Conservation (phyloP, 129 eudicot genomes). For the Apium graveolens region DNA sequence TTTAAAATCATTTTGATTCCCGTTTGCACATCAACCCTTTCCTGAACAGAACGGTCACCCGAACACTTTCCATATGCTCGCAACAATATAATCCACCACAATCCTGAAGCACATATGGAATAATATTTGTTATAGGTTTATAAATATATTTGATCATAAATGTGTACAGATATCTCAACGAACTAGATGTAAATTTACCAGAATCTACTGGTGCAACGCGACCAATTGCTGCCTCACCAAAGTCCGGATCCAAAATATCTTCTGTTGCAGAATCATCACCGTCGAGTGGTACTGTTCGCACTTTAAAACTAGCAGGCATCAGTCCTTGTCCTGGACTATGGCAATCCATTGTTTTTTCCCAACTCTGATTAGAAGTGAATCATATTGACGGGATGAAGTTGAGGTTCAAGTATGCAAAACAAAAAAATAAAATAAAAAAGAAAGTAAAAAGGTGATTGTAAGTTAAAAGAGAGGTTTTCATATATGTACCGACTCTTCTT, state of each 20-base stretch:
- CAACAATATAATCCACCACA: constrained; percentile 96
- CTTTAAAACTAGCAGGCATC: constrained; percentile 98
- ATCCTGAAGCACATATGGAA: constrained; percentile 37
- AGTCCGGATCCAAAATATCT: constrained; percentile 92
- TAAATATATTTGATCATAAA: not conserved
- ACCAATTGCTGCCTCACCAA: constrained; percentile 99
- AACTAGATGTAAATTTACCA: constrained; percentile 31
- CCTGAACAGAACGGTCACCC: constrained; percentile 84
- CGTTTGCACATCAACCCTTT: constrained; percentile 90
- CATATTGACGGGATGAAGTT: not conserved
- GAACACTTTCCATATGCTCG: constrained; percentile 94
- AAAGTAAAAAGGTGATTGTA: not conserved
- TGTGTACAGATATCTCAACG: not conserved
- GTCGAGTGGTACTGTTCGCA: constrained; percentile 79
- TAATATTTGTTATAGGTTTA: not conserved
- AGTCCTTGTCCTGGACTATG: constrained; percentile 98
- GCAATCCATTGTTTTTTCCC: constrained; percentile 98
- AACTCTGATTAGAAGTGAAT: constrained; percentile 46
- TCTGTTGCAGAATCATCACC: constrained; percentile 93
- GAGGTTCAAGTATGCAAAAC: not conserved
- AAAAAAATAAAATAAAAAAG: not conserved
- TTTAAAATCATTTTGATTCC: constrained; percentile 91
- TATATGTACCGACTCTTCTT: not conserved
- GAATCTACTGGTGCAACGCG: constrained; percentile 99
- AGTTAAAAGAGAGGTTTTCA: not conserved